Conservation (phyloP, 257 asterid genomes). For the Nemophila menziesii region DNA sequence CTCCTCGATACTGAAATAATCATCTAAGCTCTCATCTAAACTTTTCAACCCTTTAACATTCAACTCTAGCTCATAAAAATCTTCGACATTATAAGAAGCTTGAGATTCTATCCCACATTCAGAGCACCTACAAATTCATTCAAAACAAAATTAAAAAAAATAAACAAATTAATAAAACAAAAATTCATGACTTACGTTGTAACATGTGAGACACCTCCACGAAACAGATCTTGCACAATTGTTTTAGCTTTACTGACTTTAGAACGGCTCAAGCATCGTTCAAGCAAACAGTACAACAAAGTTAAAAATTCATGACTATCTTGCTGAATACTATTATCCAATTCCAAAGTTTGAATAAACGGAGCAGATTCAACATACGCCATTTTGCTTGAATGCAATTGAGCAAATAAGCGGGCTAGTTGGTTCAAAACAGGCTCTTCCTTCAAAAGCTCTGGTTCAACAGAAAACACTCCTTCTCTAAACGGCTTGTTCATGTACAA, state of each 20-base stretch:
- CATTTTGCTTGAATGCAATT: conserved; percentile 78
- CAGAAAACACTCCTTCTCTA: conserved; percentile 78
- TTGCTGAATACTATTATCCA: conserved; percentile 95
- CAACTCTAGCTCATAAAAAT: conserved; percentile 92
- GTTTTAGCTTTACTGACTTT: conserved; percentile 61
- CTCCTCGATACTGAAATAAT: conserved; percentile 81
- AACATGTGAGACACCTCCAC: conserved; percentile 95
- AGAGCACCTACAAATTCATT: conserved; percentile 52
- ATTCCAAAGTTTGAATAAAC: conserved; percentile 77
- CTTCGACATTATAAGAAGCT: conserved; percentile 88
- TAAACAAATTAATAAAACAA: neutral
- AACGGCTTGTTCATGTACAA: conserved; percentile 80
- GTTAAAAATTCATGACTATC: conserved; percentile 98
- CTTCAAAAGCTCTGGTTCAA: conserved; percentile 62
- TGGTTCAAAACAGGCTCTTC: conserved; percentile 69
- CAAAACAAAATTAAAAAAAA: conserved; percentile 2
- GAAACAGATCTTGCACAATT: conserved; percentile 81
- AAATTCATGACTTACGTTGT: conserved; percentile 44
- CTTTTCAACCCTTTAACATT: conserved; percentile 86
- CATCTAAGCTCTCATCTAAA: conserved; percentile 80
- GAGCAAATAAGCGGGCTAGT: conserved; percentile 76
- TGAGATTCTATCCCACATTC: conserved; percentile 89
- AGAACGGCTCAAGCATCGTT: conserved; percentile 70
- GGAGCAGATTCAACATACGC: conserved; percentile 97
- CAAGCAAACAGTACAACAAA: conserved; percentile 82